Conservation (phyloP, 768 basidiomycete species). For the Tephrocybe sp. region DNA sequence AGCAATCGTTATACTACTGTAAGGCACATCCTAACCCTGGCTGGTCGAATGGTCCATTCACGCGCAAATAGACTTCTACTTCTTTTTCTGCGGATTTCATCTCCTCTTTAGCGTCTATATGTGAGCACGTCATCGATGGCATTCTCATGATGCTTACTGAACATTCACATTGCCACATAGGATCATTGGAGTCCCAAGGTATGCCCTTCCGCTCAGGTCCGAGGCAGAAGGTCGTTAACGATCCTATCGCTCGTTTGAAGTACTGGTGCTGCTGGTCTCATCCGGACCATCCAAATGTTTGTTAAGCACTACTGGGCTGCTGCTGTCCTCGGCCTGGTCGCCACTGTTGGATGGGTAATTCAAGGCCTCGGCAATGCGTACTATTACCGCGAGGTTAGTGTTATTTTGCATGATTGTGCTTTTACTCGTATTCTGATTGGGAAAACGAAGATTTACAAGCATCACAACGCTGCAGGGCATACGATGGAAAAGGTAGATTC, state of each 20-base stretch:
- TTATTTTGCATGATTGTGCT: slow-evolving; percentile 12
- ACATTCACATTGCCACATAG: slow-evolving; percentile 40
- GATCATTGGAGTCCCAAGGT: slow-evolving; percentile 93
- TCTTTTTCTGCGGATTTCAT: slow-evolving; percentile 96
- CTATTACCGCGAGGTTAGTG: slow-evolving; percentile 76
- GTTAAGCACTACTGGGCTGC: slow-evolving; percentile 68
- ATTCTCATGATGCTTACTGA: slow-evolving; percentile 26
- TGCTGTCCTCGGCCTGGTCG: slow-evolving; percentile 75
- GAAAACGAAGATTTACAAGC: slow-evolving; percentile 61
- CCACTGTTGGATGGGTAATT: slow-evolving; percentile 84
- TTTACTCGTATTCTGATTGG: slow-evolving; percentile 12
- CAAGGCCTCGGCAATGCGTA: slow-evolving; percentile 82
- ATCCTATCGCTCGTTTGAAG: slow-evolving; percentile 36
- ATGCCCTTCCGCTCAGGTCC: slow-evolving; percentile 30
- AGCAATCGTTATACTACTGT: slow-evolving; percentile 94
- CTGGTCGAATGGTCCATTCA: slow-evolving; percentile 21
- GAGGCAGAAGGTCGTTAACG: slow-evolving; percentile 33
- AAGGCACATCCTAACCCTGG: slow-evolving; percentile 26
- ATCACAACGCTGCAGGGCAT: slow-evolving; percentile 82
- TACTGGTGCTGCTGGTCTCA: slow-evolving; percentile 93
- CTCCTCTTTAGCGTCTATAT: slow-evolving; percentile 90
- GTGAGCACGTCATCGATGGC: slow-evolving; percentile 41
- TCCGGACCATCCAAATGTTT: slow-evolving; percentile 87
- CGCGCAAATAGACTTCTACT: slow-evolving; percentile 77
- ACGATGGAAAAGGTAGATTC: slow-evolving; percentile 82